These are phyloP conservation scores for Fusarium subtropicale DNA, from an alignment of 2,329 filamentous ascomycete species.

Conservation along the genomic window DNA sequence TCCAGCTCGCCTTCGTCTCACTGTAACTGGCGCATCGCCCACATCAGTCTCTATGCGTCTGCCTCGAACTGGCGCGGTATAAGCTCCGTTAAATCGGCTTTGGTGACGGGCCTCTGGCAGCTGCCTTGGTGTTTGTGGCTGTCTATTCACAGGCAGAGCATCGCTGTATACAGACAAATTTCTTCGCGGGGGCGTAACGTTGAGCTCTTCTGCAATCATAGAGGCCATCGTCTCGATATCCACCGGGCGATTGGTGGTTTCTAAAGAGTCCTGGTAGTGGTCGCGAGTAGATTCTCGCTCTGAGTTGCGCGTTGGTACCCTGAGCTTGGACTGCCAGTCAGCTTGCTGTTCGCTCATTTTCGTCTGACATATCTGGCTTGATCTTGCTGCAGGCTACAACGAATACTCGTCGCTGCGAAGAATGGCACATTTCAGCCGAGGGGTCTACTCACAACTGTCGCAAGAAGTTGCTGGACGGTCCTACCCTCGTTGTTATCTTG, in stretches of 20 bases:
- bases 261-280: neutral
- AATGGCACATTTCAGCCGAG: neutral
- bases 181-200: constrained; percentile 4
- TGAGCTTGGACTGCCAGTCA: constrained; percentile 11
- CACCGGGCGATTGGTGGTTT: neutral
- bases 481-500: neutral
- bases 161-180: constrained; percentile 42
- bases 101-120: constrained; percentile 44
- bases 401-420: neutral
- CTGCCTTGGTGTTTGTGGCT: constrained; percentile 43
- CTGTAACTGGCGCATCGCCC: constrained; percentile 1
- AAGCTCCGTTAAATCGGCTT: constrained; percentile 40
- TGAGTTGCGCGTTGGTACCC: neutral
- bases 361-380: neutral
- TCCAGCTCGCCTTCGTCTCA: constrained; percentile 31
- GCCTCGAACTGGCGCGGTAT: constrained; percentile 36
- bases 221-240: neutral
- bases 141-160: constrained; percentile 21
- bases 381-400: neutral
- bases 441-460: constrained; percentile 21
- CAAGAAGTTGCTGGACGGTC: neutral
- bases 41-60: constrained; percentile 12
- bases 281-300: constrained; percentile 11
- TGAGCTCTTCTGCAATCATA: constrained; percentile 3
- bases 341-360: constrained; percentile 1